Base-by-base conservation (phyloP, 306 rosid species). In the Acacia melanoxylon region DNA sequence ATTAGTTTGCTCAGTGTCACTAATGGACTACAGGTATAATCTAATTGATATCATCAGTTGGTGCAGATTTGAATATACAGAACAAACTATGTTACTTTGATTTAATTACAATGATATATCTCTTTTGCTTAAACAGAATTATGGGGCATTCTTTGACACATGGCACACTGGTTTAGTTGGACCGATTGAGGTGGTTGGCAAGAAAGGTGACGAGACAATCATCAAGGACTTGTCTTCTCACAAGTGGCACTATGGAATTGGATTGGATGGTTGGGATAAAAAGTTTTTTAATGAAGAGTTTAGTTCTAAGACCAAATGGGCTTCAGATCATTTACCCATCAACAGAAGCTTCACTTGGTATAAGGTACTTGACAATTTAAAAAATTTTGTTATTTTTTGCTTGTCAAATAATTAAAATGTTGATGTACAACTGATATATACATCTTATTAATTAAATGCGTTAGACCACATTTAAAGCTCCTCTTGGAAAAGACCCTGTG, bases 291-390 rank as follows among this genome's bases (percentile, higher is more conserved):
- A 69, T 14, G 24, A 42, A 1, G 83, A 81, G 40, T 85, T 90
- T 1, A 77, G 52, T 15, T 70, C 44, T 14, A 56, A 61, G 6
- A 25, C 46, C 19, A 87, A 84, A 65, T 89, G 94, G 92, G 75
- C 73, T 62, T 54, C 84, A 3, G 17, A 45, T 1, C 0, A 68
- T 0, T 3, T 89, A 6, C 90, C 93, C 10, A n/a, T 24, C 5
- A 75, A 89, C 42, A 86, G 59, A 31, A 88, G 45, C 84, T 61
- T 91, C 78, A 91, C 90, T 33, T 89, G 93, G 95, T 91, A 89
- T 77, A 88, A 89, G 92, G 89, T 87, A 87, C 19, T 7, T 35
- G 41, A 1, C n/a, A 13, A 31, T n/a, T n/a, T n/a, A n/a, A n/a
- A n/a, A n/a, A n/a, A n/a, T n/a, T n/a, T n/a, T n/a, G n/a, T n/a